Conservation (phyloP, 2,329 filamentous ascomycete genomes). For the Epichloe amarillans region DNA sequence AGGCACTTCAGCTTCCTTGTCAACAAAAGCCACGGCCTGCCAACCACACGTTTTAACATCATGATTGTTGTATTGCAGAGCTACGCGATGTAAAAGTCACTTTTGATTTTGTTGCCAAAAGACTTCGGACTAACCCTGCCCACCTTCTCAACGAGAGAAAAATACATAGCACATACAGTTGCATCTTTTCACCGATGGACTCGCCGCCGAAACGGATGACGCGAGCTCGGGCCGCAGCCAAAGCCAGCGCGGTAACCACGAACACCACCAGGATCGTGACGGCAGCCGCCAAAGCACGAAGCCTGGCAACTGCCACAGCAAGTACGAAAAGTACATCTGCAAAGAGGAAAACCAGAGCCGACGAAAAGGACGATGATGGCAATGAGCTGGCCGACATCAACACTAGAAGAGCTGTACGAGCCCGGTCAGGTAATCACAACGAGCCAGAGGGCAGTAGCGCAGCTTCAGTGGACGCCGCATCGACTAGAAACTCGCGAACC, state of each 20-base stretch:
- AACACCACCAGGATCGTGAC: conserved; percentile 34
- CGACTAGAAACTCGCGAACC: conserved; percentile 9
- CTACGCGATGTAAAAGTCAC: conserved; percentile 13
- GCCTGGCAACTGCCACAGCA: conserved; percentile 18
- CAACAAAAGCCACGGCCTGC: conserved; percentile 1
- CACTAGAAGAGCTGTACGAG: conserved; percentile 27
- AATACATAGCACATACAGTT: not conserved
- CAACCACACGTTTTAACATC: not conserved
- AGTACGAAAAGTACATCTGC: conserved; percentile 22
- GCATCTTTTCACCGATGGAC: conserved; percentile 25
- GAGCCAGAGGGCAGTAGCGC: conserved; percentile 11
- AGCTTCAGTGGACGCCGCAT: not conserved
- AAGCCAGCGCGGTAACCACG: conserved; percentile 22
- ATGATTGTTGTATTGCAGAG: conserved; percentile 8
- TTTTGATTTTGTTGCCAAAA: conserved; percentile 3
- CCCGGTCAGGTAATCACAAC: conserved; percentile 28
- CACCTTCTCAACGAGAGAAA: not conserved
- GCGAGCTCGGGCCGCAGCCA: conserved; percentile 33
- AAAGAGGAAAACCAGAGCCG: conserved; percentile 38
- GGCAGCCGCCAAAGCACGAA: conserved; percentile 34
- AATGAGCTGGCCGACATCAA: conserved; percentile 19
- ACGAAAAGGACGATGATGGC: conserved; percentile 37
- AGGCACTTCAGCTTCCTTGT: not conserved
- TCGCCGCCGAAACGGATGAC: conserved; percentile 49
- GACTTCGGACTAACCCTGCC: conserved; percentile 4